phyloP scores from a whole-genome alignment of 106 monocot genomes.

The Narthecium ossifragum region DNA sequence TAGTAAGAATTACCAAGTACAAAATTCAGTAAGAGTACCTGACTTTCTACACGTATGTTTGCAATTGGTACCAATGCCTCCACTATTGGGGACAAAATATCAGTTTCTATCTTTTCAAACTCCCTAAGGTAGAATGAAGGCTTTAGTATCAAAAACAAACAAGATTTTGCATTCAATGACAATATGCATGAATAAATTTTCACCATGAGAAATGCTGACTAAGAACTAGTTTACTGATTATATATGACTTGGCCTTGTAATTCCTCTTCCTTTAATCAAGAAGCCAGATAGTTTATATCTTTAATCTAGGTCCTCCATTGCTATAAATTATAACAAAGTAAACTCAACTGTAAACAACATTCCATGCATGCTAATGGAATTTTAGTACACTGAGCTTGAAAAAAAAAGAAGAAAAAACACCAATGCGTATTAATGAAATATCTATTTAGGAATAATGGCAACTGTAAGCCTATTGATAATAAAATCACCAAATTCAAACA shows the following conservation, averaged over 20 bases:
- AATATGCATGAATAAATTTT: background rate
- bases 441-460: too few species aligned
- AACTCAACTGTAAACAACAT: too few species aligned
- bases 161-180: background rate
- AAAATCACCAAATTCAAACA: too few species aligned
- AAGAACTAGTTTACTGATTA: too few species aligned
- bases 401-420: too few species aligned
- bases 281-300: background rate
- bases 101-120: conserved; percentile 41
- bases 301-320: background rate
- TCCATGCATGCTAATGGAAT: too few species aligned
- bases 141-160: background rate
- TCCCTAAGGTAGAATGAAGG: conserved; percentile 46
- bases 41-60: conserved; percentile 78
- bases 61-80: conserved; percentile 80
- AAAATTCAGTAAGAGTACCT: conserved; percentile 34
- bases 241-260: too few species aligned
- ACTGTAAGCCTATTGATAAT: too few species aligned
- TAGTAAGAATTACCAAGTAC: background rate
- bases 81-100: conserved; percentile 57
- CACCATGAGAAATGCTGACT: too few species aligned
- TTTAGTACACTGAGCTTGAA: too few species aligned
- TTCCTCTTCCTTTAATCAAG: background rate
- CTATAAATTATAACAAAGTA: background rate
- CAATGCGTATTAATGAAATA: too few species aligned